phyloP scores from a whole-genome alignment of 441 rosid genomes.

The Rhodomyrtus psidioides region DNA sequence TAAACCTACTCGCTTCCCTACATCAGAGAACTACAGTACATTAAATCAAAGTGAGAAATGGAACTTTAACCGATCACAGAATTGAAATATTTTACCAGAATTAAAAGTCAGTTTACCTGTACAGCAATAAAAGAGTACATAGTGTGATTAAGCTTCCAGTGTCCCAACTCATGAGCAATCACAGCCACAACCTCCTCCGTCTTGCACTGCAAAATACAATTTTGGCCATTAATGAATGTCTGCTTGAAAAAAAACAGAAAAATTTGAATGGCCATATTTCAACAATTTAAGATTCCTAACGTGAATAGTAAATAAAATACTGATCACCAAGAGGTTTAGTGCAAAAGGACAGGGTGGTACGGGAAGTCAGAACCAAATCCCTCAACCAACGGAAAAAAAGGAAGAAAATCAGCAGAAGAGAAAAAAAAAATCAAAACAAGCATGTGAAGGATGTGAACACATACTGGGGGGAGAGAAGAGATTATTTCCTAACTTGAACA shows the following conservation, averaged over 20 bases:
- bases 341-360: neutral
- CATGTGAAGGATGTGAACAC: neutral
- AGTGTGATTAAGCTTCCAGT: conserved; percentile 97
- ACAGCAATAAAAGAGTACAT: conserved; percentile 82
- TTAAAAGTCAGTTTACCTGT: conserved; percentile 37
- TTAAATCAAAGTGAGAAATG: neutral
- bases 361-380: neutral
- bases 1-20: neutral
- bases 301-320: neutral
- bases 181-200: conserved; percentile 90
- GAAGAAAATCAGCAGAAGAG: neutral
- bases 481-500: neutral
- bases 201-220: conserved; percentile 61
- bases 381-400: neutral
- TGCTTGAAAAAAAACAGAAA: neutral
- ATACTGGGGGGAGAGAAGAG: neutral
- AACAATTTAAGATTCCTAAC: neutral
- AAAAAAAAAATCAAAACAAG: neutral
- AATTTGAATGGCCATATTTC: neutral
- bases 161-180: conserved; percentile 96
- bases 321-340: neutral
- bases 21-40: neutral
- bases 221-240: neutral
- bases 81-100: neutral
- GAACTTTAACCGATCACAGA: neutral